Percentiles rank a stretch among this genome's conserved stretches.
Conservation (phyloP, 495 filamentous ascomycete species). For the Lophiostoma macrostomum region DNA sequence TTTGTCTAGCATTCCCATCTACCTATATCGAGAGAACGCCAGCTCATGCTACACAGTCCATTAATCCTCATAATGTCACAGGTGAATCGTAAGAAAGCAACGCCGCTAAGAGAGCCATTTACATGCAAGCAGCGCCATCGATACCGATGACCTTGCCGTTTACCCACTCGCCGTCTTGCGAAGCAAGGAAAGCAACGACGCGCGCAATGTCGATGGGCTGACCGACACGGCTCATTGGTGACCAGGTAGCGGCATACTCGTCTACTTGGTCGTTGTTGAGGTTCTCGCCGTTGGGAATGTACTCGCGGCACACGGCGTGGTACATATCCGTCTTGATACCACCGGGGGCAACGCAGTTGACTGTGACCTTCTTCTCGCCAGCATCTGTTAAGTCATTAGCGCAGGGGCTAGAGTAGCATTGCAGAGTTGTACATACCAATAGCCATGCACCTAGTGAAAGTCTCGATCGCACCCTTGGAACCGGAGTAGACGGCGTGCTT, state of each 20-base stretch:
- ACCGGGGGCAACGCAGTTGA: constrained; percentile 64
- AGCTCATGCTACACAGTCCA: constrained; percentile 13
- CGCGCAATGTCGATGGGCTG: constrained; percentile 63
- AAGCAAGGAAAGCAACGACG: constrained; percentile 62
- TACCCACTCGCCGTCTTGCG: constrained; percentile 64
- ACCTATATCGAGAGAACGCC: constrained; percentile 10
- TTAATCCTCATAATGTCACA: background rate
- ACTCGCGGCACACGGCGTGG: constrained; percentile 61
- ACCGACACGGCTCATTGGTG: constrained; percentile 58
- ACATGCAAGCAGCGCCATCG: constrained; percentile 34
- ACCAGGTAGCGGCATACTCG: constrained; percentile 54
- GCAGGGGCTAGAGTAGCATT: background rate
- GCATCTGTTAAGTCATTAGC: constrained; percentile 35
- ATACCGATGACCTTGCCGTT: constrained; percentile 57
- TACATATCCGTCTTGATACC: constrained; percentile 72
- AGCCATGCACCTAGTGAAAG: constrained; percentile 55
- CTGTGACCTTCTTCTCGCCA: constrained; percentile 56
- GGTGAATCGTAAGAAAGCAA: constrained; percentile 3
- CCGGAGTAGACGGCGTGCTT: constrained; percentile 63
- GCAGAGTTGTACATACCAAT: constrained; percentile 39
- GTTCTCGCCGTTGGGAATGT: constrained; percentile 58
- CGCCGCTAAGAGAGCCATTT: background rate
- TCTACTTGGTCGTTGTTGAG: constrained; percentile 46
- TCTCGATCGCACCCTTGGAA: constrained; percentile 58
- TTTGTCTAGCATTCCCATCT: background rate